phyloP scores from a whole-genome alignment of 306 rosid species.

The Fragaria ananassa region DNA sequence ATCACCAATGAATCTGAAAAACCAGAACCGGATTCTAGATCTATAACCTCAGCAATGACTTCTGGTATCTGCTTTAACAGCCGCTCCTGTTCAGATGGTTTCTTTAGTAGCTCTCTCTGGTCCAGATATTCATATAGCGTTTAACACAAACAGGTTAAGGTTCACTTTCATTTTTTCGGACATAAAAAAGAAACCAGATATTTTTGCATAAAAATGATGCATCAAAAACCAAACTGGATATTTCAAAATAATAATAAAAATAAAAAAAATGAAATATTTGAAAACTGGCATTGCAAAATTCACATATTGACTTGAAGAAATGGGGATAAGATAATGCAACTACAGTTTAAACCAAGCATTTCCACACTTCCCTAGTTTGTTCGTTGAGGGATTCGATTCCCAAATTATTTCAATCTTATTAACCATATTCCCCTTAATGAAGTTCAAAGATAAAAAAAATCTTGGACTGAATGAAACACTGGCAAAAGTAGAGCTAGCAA shows the following conservation, averaged over 20 bases:
- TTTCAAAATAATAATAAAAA: background rate
- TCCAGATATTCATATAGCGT: conserved; percentile 29
- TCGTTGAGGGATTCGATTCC: background rate
- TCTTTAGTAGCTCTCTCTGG: conserved; percentile 30
- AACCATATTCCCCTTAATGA: background rate
- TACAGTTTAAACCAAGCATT: background rate
- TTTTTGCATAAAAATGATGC: background rate
- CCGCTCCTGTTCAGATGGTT: conserved; percentile 28
- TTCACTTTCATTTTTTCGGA: background rate
- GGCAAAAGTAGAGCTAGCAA: background rate
- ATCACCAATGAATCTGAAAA: background rate
- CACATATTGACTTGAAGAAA: background rate
- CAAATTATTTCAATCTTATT: background rate
- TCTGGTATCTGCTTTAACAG: conserved; percentile 23
- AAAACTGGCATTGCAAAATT: background rate
- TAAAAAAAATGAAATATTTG: background rate
- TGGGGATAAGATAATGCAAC: background rate
- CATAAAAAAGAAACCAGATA: background rate
- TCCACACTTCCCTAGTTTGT: background rate
- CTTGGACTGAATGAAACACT: background rate
- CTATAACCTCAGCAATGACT: conserved; percentile 25
- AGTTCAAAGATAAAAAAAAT: background rate
- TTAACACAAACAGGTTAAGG: conserved; percentile 24
- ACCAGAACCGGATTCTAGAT: background rate
- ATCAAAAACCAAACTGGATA: background rate